These are phyloP conservation scores for Cytospora chrysosperma DNA, from an alignment of 2,329 filamentous ascomycete genomes.

Conservation along the genomic window DNA sequence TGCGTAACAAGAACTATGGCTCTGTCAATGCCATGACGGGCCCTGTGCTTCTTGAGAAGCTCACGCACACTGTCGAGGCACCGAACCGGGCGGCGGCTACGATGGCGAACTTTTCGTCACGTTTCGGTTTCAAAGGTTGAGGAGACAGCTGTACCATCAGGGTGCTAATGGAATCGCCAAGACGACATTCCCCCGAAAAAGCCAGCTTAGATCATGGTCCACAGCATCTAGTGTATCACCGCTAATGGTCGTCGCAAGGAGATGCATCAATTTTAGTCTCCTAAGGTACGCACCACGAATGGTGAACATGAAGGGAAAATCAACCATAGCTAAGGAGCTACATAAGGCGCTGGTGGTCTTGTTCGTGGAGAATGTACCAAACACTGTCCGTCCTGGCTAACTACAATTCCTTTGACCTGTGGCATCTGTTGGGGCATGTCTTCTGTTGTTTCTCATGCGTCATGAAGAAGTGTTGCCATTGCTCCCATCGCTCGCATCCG, in stretches of 20 bases:
- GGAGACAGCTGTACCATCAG: not conserved
- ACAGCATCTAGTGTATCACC: not conserved
- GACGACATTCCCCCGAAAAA: not conserved
- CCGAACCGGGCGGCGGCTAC: constrained; percentile 61
- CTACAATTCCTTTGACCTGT: not conserved
- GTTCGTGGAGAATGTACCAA: not conserved
- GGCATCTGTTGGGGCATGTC: not conserved
- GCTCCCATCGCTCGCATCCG: not conserved
- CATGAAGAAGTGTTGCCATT: not conserved
- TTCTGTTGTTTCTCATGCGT: not conserved
- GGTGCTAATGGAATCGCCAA: not conserved
- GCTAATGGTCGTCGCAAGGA: not conserved
- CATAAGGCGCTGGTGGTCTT: not conserved
- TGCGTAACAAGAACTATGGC: constrained; percentile 88
- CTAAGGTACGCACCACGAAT: not conserved
- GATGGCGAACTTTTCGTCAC: constrained; percentile 70
- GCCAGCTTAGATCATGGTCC: not conserved
- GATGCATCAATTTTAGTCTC: not conserved
- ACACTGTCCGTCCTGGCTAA: not conserved
- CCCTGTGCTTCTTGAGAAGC: constrained; percentile 84
- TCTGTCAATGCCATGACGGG: constrained; percentile 90
- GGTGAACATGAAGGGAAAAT: not conserved
- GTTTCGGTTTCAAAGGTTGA: constrained; percentile 62
- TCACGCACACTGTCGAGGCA: constrained; percentile 62
- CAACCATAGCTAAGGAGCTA: not conserved